phyloP scores from a whole-genome alignment of 768 basidiomycete species.

The Naganishia kalamii region DNA sequence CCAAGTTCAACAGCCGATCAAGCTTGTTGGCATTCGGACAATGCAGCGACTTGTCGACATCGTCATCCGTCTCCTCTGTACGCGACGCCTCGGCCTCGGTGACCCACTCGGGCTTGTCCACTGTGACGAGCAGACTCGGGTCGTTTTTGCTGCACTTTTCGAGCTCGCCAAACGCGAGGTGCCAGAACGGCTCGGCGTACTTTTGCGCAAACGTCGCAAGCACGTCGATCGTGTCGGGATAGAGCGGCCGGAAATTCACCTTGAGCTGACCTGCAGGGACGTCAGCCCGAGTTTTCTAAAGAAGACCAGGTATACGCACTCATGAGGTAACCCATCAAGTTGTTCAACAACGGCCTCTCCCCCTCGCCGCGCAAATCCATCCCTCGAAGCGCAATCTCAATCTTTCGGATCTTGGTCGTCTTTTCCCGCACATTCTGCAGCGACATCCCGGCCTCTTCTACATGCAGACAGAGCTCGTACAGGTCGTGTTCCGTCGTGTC shows the following conservation, averaged over 20 bases:
- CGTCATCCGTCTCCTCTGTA: constrained; percentile 35
- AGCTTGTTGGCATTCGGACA: constrained; percentile 42
- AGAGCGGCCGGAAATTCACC: constrained; percentile 83
- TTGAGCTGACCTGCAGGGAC: constrained; percentile 68
- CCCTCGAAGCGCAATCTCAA: constrained; percentile 50
- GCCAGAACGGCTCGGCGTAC: constrained; percentile 71
- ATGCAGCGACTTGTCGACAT: constrained; percentile 34
- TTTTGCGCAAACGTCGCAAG: constrained; percentile 54
- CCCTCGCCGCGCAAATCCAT: constrained; percentile 49
- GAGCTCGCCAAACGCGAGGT: constrained; percentile 61
- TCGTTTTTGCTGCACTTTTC: constrained; percentile 37
- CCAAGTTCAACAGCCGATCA: constrained; percentile 28
- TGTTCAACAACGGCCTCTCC: constrained; percentile 54
- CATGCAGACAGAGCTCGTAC: constrained; percentile 56
- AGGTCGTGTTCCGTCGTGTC: constrained; percentile 20
- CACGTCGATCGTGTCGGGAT: constrained; percentile 71
- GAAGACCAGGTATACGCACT: constrained; percentile 49
- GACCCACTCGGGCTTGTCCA: constrained; percentile 30
- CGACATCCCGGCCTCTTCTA: constrained; percentile 73
- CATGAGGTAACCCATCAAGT: constrained; percentile 66
- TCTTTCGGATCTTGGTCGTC: constrained; percentile 57
- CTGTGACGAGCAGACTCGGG: constrained; percentile 17
- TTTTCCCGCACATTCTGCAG: constrained; percentile 77
- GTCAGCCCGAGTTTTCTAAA: neutral
- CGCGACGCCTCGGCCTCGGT: constrained; percentile 11